phyloP scores from a whole-genome alignment of 352 stramenopile genomes.

The Nothophytophthora sp. region DNA sequence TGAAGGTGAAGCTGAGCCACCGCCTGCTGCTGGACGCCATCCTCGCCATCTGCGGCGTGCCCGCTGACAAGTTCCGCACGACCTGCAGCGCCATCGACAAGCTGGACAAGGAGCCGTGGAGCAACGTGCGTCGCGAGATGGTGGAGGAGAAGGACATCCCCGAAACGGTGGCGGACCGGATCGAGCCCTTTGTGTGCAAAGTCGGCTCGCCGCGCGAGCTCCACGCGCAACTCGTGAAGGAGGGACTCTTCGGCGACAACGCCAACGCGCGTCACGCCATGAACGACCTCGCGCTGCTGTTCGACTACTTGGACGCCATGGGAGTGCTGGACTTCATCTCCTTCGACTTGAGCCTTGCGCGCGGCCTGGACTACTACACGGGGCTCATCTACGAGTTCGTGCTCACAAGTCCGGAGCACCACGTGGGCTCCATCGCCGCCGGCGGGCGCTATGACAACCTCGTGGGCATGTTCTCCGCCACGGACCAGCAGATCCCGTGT shows the following conservation, averaged over 20 bases:
- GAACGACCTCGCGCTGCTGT: constrained; percentile 94
- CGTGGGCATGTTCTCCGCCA: constrained; percentile 97
- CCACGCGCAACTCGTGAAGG: constrained; percentile 67
- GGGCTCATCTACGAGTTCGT: constrained; percentile 99
- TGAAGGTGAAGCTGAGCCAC: constrained; percentile 99
- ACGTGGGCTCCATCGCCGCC: constrained; percentile 97
- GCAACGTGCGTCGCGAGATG: constrained; percentile 91
- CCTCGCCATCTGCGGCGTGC: constrained; percentile 97
- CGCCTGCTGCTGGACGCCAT: constrained; percentile 97
- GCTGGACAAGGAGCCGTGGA: constrained; percentile 98
- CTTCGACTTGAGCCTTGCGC: constrained; percentile 97
- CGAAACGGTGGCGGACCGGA: constrained; percentile 91
- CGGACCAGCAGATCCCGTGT: constrained; percentile 95
- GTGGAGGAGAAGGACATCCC: constrained; percentile 97
- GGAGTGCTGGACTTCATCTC: constrained; percentile 93
- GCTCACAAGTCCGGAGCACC: constrained; percentile 83
- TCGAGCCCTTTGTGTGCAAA: constrained; percentile 94
- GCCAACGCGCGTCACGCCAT: constrained; percentile 84
- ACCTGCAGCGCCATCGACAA: constrained; percentile 99
- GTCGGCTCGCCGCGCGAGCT: constrained; percentile 88
- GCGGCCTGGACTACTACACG: constrained; percentile 99
- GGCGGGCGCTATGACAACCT: constrained; percentile 98
- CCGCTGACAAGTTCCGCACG: constrained; percentile 95
- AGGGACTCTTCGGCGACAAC: constrained; percentile 92
- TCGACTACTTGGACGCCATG: constrained; percentile 98